A percentile compares a stretch with the other conserved stretches of the same genome.
Evolutionary conservation across 192 early-diverging fungal species (phyloP).

Genomic region (Podila epigama): DNA sequence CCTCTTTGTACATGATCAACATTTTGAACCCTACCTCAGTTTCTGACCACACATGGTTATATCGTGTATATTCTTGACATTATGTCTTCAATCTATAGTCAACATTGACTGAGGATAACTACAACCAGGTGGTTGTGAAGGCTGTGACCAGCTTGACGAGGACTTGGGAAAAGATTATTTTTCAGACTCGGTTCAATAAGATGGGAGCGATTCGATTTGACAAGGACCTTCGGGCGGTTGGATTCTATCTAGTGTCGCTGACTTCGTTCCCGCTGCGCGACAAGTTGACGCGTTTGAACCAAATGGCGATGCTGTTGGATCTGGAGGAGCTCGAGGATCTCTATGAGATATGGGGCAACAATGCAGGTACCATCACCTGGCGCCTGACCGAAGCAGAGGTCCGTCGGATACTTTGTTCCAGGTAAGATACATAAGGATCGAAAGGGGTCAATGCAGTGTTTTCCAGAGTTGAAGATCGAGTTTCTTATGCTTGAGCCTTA

Average conservation of each 20-base stretch:
- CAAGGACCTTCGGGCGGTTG: constrained; percentile 84
- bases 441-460: no score
- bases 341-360: constrained; percentile 72
- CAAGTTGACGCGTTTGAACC: constrained; percentile 81
- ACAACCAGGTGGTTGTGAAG: constrained; percentile 64
- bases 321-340: constrained; percentile 81
- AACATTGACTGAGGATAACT: constrained; percentile 74
- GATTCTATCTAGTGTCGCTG: constrained; percentile 67
- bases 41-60: constrained; percentile 4
- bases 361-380: constrained; percentile 73
- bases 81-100: constrained; percentile 37
- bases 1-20: no score
- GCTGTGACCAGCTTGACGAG: constrained; percentile 74
- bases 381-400: constrained; percentile 73
- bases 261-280: constrained; percentile 72
- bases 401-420: constrained; percentile 67
- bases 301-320: constrained; percentile 85
- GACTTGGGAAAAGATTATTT: constrained; percentile 89
- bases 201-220: constrained; percentile 94
- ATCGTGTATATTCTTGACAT: constrained; percentile 10
- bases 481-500: background rate
- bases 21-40: background rate
- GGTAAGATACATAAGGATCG: constrained; percentile 45
- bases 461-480: background rate
- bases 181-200: constrained; percentile 87